These are phyloP conservation scores for Aureoboletus auriporus DNA, from an alignment of 768 basidiomycete genomes.

Conservation along the genomic window DNA sequence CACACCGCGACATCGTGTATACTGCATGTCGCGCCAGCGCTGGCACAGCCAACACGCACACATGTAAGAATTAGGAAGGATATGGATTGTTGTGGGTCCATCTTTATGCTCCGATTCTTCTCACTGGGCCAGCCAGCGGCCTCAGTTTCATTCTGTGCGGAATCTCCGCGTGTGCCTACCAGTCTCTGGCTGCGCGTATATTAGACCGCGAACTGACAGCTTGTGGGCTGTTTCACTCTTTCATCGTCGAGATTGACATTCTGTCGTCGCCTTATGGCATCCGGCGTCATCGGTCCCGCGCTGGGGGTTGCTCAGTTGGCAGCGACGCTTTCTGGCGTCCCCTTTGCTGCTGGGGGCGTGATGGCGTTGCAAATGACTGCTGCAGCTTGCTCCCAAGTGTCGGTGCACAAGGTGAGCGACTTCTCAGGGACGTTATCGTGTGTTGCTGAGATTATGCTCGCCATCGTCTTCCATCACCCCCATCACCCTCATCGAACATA, in stretches of 20 bases:
- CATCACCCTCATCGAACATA: conserved; percentile 16
- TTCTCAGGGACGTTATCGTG: neutral
- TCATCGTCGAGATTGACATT: neutral
- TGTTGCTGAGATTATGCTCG: too few species aligned
- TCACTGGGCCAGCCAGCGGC: too few species aligned
- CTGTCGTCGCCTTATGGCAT: conserved; percentile 13
- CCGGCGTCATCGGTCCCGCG: conserved; percentile 10
- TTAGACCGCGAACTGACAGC: too few species aligned
- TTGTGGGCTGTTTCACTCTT: neutral
- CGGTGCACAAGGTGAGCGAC: conserved; percentile 44
- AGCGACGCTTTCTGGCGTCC: conserved; percentile 42
- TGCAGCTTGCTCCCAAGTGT: conserved; percentile 42
- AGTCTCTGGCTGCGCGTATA: too few species aligned
- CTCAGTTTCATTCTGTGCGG: too few species aligned
- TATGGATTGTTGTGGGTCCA: conserved; percentile 11
- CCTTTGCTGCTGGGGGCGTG: conserved; percentile 43
- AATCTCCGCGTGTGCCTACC: too few species aligned
- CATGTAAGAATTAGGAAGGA: neutral
- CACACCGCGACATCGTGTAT: too few species aligned
- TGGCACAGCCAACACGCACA: neutral
- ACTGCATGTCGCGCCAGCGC: too few species aligned
- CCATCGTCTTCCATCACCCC: neutral
- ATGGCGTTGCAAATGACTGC: conserved; percentile 42
- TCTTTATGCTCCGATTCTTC: neutral
- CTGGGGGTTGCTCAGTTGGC: conserved; percentile 38